Conservation (phyloP, 164 flowering plant genomes). For the Aristolochia californica region DNA sequence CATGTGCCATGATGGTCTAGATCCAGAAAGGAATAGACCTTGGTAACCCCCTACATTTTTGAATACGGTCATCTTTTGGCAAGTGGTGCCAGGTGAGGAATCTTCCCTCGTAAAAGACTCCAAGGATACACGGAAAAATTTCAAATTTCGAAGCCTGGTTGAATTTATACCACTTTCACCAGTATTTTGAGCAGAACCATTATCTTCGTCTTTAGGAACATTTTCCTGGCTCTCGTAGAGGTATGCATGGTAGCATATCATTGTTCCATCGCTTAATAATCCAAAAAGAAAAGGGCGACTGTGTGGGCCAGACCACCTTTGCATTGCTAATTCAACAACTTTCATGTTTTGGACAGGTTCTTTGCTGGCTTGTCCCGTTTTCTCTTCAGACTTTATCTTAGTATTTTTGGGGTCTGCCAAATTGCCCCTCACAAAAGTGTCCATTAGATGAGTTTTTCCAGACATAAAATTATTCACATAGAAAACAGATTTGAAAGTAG, state of each 20-base stretch:
- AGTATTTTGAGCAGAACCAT: conserved; percentile 32
- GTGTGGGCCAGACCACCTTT: conserved; percentile 76
- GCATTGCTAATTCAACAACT: conserved; percentile 86
- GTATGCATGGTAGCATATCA: conserved; percentile 93
- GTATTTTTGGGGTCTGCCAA: conserved; percentile 21
- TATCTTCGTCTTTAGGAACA: conserved; percentile 45
- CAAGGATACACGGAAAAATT: conserved; percentile 64
- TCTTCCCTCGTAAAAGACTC: conserved; percentile 73
- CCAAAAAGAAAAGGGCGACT: conserved; percentile 84
- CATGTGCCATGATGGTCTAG: conserved; percentile 95
- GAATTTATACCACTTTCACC: conserved; percentile 31
- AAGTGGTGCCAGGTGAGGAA: conserved; percentile 26
- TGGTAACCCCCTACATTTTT: conserved; percentile 78
- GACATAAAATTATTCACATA: conserved; percentile 65
- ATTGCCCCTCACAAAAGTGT: conserved; percentile 32
- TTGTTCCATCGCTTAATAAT: conserved; percentile 75
- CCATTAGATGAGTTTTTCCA: conserved; percentile 63
- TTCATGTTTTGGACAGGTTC: conserved; percentile 46
- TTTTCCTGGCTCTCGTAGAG: conserved; percentile 68
- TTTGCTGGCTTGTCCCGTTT: conserved; percentile 38
- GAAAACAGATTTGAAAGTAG: conserved; percentile 73
- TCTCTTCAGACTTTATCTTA: conserved; percentile 29
- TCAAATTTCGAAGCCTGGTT: conserved; percentile 81
- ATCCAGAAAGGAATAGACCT: conserved; percentile 87
- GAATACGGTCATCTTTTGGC: conserved; percentile 54